phyloP scores from a whole-genome alignment of 2,329 filamentous ascomycete species.

The Cercospora brassicicola region DNA sequence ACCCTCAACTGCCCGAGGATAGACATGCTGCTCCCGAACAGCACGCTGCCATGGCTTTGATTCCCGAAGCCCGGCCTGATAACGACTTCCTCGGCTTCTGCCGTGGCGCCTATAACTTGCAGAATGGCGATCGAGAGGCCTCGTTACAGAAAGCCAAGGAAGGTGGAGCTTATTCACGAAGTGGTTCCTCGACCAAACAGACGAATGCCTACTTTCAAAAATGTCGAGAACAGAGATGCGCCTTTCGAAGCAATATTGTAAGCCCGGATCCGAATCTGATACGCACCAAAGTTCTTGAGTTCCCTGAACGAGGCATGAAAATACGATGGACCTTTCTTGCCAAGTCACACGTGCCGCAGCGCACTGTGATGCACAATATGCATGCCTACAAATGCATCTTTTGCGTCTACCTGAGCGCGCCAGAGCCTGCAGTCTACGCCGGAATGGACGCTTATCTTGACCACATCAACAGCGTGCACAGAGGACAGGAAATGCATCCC shows the following conservation, averaged over 20 bases:
- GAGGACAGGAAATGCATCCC: constrained; percentile 34
- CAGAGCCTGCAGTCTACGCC: constrained; percentile 4
- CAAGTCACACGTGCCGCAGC: constrained; percentile 46
- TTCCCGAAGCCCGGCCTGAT: constrained; percentile 30
- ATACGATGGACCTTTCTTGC: constrained; percentile 52
- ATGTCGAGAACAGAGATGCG: constrained; percentile 46
- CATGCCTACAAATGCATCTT: constrained; percentile 49
- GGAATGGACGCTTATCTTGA: constrained; percentile 46
- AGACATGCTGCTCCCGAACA: background rate
- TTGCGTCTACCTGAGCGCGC: constrained; percentile 43
- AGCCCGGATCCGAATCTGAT: constrained; percentile 29
- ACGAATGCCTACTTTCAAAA: constrained; percentile 34
- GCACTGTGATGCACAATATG: constrained; percentile 29
- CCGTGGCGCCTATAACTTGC: constrained; percentile 46
- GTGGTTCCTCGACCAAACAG: background rate
- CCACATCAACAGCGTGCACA: constrained; percentile 43
- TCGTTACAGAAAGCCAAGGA: constrained; percentile 35
- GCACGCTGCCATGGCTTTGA: background rate
- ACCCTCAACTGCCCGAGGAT: background rate
- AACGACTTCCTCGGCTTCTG: constrained; percentile 45
- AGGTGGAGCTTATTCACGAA: constrained; percentile 12
- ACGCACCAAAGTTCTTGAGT: constrained; percentile 26
- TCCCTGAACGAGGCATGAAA: constrained; percentile 38
- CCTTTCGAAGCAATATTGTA: constrained; percentile 46
- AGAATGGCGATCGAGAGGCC: constrained; percentile 36